Evolutionary conservation across 495 filamentous ascomycete genomes (phyloP).

Genomic region (Daldinia decipiens): DNA sequence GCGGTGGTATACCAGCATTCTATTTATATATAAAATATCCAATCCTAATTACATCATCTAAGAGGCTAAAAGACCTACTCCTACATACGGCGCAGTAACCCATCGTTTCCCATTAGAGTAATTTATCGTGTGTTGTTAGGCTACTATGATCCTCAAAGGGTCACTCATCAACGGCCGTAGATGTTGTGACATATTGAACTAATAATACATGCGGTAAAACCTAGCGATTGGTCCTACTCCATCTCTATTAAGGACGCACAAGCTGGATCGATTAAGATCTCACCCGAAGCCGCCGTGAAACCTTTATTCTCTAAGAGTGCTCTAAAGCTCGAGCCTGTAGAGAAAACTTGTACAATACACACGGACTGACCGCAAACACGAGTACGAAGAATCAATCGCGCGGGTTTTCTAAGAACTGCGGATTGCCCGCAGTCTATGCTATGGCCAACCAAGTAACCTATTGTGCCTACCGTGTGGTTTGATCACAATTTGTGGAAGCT

Average conservation of each 20-base stretch:
- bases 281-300: constrained; percentile 4
- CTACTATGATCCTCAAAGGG: not conserved
- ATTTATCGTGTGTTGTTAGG: constrained; percentile 3
- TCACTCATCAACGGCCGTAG: not conserved
- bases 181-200: not conserved
- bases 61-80: not conserved
- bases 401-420: not conserved
- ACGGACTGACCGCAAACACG: not conserved
- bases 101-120: constrained; percentile 4
- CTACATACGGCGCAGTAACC: constrained; percentile 8
- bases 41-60: constrained; percentile 18
- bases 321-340: not conserved
- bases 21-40: constrained; percentile 7
- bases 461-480: constrained; percentile 4
- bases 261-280: constrained; percentile 15
- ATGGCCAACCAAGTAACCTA: not conserved
- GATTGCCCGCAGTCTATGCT: not conserved
- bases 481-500: constrained; percentile 5
- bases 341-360: not conserved
- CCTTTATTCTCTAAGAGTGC: not conserved
- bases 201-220: not conserved
- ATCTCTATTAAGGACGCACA: not conserved
- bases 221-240: not conserved
- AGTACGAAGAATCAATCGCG: not conserved
- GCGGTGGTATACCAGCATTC: not conserved